These are phyloP conservation scores for Termitomyces sp. DNA, from an alignment of 768 basidiomycete genomes.

Conservation along the genomic window DNA sequence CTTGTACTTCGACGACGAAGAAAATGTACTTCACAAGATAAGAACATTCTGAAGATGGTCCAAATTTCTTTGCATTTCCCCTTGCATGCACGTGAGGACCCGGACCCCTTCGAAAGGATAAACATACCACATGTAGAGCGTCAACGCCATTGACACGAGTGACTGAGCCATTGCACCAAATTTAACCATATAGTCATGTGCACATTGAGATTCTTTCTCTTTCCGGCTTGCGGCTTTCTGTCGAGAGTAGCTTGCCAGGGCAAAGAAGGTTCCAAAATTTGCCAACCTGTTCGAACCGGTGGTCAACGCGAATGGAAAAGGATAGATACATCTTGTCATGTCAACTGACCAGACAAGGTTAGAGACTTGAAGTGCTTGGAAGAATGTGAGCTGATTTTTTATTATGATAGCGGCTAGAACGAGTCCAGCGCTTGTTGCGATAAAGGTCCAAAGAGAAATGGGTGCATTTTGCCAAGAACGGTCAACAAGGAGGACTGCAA, in stretches of 20 bases:
- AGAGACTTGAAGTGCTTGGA: conserved; percentile 35
- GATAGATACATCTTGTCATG: background rate
- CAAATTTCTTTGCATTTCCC: conserved; percentile 25
- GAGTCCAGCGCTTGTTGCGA: conserved; percentile 33
- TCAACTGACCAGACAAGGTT: conserved; percentile 33
- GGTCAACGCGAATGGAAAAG: background rate
- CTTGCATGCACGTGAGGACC: conserved; percentile 12
- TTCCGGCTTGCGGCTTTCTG: conserved; percentile 23
- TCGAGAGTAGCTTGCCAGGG: conserved; percentile 36
- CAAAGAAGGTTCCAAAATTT: conserved; percentile 36
- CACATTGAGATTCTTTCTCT: background rate
- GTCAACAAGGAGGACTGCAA: conserved; percentile 32
- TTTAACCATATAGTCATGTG: conserved; percentile 28
- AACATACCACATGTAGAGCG: conserved; percentile 32
- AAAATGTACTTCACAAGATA: conserved; percentile 26
- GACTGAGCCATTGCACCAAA: conserved; percentile 34
- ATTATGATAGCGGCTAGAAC: conserved; percentile 33
- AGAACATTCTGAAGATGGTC: conserved; percentile 21
- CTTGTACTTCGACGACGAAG: conserved; percentile 26
- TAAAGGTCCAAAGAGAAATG: conserved; percentile 37
- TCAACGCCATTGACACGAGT: conserved; percentile 31
- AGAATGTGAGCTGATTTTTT: conserved; percentile 26
- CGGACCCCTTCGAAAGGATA: background rate
- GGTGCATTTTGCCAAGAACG: conserved; percentile 36
- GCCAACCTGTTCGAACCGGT: conserved; percentile 25